Evolutionary conservation across 768 basidiomycete genomes (phyloP), one percentile per base, ranked within the genome.

Genomic region (Podaxis sp.): DNA sequence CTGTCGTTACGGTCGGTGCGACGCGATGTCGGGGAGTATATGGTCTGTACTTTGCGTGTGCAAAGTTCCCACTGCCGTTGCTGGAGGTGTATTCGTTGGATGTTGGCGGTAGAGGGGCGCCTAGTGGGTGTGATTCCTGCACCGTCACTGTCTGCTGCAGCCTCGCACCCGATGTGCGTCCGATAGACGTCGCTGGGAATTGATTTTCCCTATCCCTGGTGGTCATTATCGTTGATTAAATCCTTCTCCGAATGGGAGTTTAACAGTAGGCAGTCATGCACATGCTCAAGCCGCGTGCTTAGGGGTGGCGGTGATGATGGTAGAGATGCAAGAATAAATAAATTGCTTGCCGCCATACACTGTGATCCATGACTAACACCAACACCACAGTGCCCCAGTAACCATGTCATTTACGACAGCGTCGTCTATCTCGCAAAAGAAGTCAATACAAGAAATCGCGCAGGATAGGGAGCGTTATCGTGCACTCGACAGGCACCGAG

Each of bases 21-120:
- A 46, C 54, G 49, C 88, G 85, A 48, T 91, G 90, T 24, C 87
- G 76, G 0, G 91, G 91, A 0, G 90, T 93, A 66, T 93, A 93
- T 1, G 90, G 87, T 1, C 89, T 83, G 75, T 93, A 93, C 64
- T 82, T 81, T 85, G 78, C 3, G 72, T 62, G 28, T 37, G 26
- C 6, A 46, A 46, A 46, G 44, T 20, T 46, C 7, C 40, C 40
- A 3, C 44, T 46, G 44, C 44, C 20, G 1, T 38, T 44, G 8
- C 65, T 67, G 38, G 33, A 33, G 33, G 33, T 10, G 0, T 33
- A 33, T 33, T 65, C 66, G 12, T 65, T 71, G 58, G 64, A 72
- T 49, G 65, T 58, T 58, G 53, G 65, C 38, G 64, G 7, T 4
- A 70, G 63, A 56, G 75, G 66, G 22, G 73, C 67, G 37, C 52